Conservation (phyloP, 1,139 yeast genomes). For the Geotrichum macrosporum region DNA sequence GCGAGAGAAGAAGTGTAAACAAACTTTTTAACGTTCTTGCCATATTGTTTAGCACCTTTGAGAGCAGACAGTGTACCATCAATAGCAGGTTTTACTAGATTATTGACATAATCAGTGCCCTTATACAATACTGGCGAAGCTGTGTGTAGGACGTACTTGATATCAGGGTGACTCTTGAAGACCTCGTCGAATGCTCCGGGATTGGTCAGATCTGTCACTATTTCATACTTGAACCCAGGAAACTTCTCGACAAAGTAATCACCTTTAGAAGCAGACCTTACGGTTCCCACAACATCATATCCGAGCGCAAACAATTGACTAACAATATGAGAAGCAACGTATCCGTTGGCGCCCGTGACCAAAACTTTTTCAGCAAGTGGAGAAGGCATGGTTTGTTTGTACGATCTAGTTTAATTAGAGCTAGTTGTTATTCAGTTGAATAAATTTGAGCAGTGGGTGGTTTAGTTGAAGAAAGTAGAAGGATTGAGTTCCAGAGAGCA, state of each 20-base stretch:
- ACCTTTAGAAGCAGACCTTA: conserved; percentile 50
- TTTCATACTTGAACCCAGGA: conserved; percentile 33
- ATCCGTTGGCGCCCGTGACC: conserved; percentile 59
- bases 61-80: conserved; percentile 9
- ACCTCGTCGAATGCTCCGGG: conserved; percentile 40
- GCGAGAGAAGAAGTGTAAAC: conserved; percentile 14
- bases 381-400: too few relatives aligned
- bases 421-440: too few relatives aligned
- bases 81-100: conserved; percentile 10
- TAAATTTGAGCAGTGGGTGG: too few relatives aligned
- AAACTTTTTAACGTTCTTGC: conserved; percentile 5
- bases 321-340: conserved; percentile 50
- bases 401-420: too few relatives aligned
- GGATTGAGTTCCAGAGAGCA: too few relatives aligned
- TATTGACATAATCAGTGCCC: conserved; percentile 23
- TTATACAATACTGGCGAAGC: conserved; percentile 43
- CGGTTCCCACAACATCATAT: conserved; percentile 55
- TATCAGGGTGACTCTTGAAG: conserved; percentile 39
- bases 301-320: conserved; percentile 36
- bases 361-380: conserved; percentile 38
- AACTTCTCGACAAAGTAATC: conserved; percentile 39
- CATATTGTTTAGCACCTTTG: conserved; percentile 21
- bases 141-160: conserved; percentile 41
- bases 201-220: conserved; percentile 43
- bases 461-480: too few relatives aligned